Conservation (phyloP, 345 rosid species). For the Odontarrhena argentea region DNA sequence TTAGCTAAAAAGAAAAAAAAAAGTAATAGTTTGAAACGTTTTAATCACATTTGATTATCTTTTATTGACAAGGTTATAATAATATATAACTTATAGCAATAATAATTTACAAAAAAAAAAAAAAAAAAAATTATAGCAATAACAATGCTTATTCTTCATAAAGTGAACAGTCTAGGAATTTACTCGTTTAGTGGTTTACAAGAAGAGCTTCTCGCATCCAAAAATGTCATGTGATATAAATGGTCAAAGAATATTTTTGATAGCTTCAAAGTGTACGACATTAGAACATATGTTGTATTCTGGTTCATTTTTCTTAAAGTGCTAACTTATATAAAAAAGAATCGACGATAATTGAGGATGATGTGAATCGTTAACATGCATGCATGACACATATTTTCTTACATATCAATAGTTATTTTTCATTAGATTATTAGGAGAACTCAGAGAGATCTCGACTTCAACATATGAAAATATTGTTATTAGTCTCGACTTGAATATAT, state of each 20-base stretch:
- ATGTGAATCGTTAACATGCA: background rate
- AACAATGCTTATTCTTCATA: background rate
- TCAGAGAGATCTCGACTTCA: too few relatives aligned
- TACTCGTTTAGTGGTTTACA: slow-evolving; percentile 40
- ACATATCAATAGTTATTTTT: background rate
- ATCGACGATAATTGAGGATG: slow-evolving; percentile 6
- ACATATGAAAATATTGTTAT: too few relatives aligned
- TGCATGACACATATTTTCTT: slow-evolving; percentile 6
- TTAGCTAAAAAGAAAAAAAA: slow-evolving; percentile 3
- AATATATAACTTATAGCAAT: too few relatives aligned
- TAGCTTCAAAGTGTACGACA: slow-evolving; percentile 4
- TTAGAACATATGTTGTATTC: background rate
- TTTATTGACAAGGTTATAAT: too few relatives aligned
- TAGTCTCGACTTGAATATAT: too few relatives aligned
- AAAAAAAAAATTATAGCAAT: too few relatives aligned
- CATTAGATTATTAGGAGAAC: background rate
- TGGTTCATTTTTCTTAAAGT: slow-evolving; percentile 17
- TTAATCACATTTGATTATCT: too few relatives aligned
- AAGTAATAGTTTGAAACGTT: too few relatives aligned
- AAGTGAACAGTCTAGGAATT: slow-evolving; percentile 36
- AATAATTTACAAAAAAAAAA: too few relatives aligned
- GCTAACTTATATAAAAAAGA: background rate
- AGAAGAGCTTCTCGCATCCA: slow-evolving; percentile 35
- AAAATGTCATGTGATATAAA: slow-evolving; percentile 27
- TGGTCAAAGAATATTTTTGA: slow-evolving; percentile 34